Evolutionary conservation across 2,329 filamentous ascomycete species (phyloP), one percentile per base, ranked within the genome.

Genomic region (Penicillium sp.): DNA sequence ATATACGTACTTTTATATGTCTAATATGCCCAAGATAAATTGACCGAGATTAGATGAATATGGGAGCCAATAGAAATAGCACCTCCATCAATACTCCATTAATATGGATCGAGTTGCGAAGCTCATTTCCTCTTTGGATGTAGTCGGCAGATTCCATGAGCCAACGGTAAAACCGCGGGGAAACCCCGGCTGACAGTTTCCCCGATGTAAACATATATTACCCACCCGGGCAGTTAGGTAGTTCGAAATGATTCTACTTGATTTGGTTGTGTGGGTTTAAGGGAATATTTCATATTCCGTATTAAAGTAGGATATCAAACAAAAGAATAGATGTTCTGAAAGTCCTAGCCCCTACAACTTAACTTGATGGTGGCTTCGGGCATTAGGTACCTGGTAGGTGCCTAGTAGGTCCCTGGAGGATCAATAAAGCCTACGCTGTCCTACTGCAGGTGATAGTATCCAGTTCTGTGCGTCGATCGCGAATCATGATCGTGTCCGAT

Each of bases 151-250:
- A 50, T 38, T 31, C 15, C 51, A 13, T 35, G 32, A 54, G n/a
- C 15, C 25, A 27, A 35, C 52, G 52, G 52, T 18, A 45, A 54
- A 54, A 54, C 52, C 23, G 7, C 52, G 52, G 52, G 31, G 52
- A 54, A 54, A 50, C 39, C 38, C 52, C 52, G 52, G 51, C 8
- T 50, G 13, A 18, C 38, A 21, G 9, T 37, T 54, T 54, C 45
- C 39, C 46, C 38, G 51, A 44, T 38, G 27, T 15, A 32, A 42
- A 27, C 23, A 42, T n/a, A 12, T 9, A n/a, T 15, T 16, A 16
- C 29, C 29, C 29, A 21, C 18, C 18, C 18, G 18, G 18, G 18
- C 18, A 16, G 15, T 35, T 15, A 16, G 15, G 15, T 6, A 12
- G 15, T 40, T 23, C 13, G 16, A 4, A 9, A 4, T 21, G 18